Base-by-base conservation (phyloP, 148 eudicot genomes). In the Hydrangea macrophylla region DNA sequence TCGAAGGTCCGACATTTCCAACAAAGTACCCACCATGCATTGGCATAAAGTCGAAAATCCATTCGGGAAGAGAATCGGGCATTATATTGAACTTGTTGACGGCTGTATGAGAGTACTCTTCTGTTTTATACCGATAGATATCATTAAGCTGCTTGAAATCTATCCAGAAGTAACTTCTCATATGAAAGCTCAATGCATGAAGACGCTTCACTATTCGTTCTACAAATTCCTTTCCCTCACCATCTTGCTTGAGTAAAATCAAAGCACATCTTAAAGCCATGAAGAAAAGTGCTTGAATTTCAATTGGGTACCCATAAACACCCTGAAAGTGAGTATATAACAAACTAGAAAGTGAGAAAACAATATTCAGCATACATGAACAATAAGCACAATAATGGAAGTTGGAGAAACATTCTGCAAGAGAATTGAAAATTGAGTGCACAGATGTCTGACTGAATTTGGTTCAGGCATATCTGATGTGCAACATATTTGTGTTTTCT, bases 41-140 rank as follows among this genome's bases (percentile, higher is more conserved):
- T 45, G 96, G 98, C 96, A 92, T 88, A 76, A 90, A 92, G 71
- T 92, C 98, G 66, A 92, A 90, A 45, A 92, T 79, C 98, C 98
- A 92, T 15, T 92, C 94, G 9, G 98, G 98, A 25, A 92, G 90
- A 37, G 98, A 92, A 79, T 92, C 98, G 12, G 98, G 98, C 87
- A 92, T 90, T 51, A 90, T 78, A 71, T 90, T 90, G 75, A 87
- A 90, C 70, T 87, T 87, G 79, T 90, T 90, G 40, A 90, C 96
- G 18, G 96, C 96, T 26, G 96, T 90, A 55, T 90, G 92, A 68
- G 96, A 90, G 71, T 90, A 90, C 71, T 90, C 96, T 72, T 90
- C 96, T 0, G 96, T 90, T 74, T 90, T 90, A 78, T 85, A 90
- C 7, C 96, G 85, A 35, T 90, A 90, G 62, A 90, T 85, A 64